Conservation (phyloP, 192 early-diverging fungal genomes). For the Obelidium mucronatum region DNA sequence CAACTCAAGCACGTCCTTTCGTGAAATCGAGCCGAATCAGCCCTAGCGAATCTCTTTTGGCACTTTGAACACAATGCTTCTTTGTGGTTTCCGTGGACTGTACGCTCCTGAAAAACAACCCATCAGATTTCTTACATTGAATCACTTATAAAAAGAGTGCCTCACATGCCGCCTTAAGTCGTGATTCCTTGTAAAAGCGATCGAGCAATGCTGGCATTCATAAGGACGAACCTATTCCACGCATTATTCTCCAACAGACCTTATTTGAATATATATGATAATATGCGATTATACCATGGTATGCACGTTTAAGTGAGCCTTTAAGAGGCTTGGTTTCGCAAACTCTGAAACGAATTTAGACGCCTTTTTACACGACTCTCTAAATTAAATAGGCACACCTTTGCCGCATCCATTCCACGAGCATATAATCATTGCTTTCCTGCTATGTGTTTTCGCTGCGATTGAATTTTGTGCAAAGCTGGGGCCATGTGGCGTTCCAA, state of each 20-base stretch:
- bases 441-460: neutral
- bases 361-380: neutral
- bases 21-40: slow-evolving; percentile 14
- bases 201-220: slow-evolving; percentile 9
- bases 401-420: slow-evolving; percentile 13
- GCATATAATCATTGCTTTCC: neutral
- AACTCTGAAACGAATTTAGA: slow-evolving; percentile 6
- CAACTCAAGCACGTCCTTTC: slow-evolving; percentile 13
- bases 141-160: too few relatives aligned
- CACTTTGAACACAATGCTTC: slow-evolving; percentile 3
- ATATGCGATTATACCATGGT: too few relatives aligned
- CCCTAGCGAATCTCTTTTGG: neutral
- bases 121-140: too few relatives aligned
- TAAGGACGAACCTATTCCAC: too few relatives aligned
- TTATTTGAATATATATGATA: too few relatives aligned
- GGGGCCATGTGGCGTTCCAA: neutral
- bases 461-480: neutral
- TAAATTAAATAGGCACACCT: neutral
- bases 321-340: slow-evolving; percentile 6
- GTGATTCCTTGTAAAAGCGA: slow-evolving; percentile 26
- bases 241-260: too few relatives aligned
- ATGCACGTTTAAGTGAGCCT: slow-evolving; percentile 21
- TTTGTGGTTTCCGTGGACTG: neutral
- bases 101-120: too few relatives aligned
- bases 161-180: slow-evolving; percentile 22